A percentile compares a stretch with the other conserved stretches of the same genome.
These are phyloP conservation scores for Suillus weaverae DNA, from an alignment of 768 basidiomycete genomes.

Conservation along the genomic window DNA sequence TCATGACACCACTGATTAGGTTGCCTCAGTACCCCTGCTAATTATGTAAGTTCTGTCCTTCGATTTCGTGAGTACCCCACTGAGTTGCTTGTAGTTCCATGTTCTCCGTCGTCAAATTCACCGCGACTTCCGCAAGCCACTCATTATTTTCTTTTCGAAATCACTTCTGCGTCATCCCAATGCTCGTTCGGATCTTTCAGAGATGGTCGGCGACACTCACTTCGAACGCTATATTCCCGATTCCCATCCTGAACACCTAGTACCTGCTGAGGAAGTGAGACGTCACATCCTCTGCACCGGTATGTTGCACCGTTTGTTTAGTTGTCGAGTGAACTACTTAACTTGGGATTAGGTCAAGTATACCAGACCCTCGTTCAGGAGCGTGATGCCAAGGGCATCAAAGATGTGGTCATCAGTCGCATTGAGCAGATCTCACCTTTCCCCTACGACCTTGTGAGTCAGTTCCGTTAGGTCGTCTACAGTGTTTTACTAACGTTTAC, in stretches of 20 bases:
- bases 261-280: slow-evolving; percentile 81
- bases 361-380: slow-evolving; percentile 89
- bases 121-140: slow-evolving; percentile 98
- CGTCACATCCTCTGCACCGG: slow-evolving; percentile 90
- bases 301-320: slow-evolving; percentile 25
- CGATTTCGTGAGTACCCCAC: neutral
- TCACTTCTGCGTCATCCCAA: slow-evolving; percentile 91
- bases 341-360: slow-evolving; percentile 71
- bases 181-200: slow-evolving; percentile 81
- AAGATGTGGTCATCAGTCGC: slow-evolving; percentile 91
- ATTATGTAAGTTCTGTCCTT: slow-evolving; percentile 59
- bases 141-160: slow-evolving; percentile 91
- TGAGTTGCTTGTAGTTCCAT: slow-evolving; percentile 64
- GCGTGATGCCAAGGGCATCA: slow-evolving; percentile 87
- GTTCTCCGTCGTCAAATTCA: slow-evolving; percentile 95
- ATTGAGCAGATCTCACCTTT: slow-evolving; percentile 96
- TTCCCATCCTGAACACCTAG: slow-evolving; percentile 66
- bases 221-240: slow-evolving; percentile 97
- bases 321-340: slow-evolving; percentile 6
- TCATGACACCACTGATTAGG: slow-evolving; percentile 11
- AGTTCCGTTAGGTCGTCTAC: neutral
- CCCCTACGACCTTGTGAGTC: slow-evolving; percentile 87
- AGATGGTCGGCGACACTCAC: slow-evolving; percentile 85
- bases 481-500: slow-evolving; percentile 14
- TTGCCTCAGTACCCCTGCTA: slow-evolving; percentile 79